Percentiles rank a stretch among this genome's conserved stretches.
These are phyloP conservation scores for Ophiorrhiza pumila DNA, from an alignment of 257 asterid species.

Conservation along the genomic window DNA sequence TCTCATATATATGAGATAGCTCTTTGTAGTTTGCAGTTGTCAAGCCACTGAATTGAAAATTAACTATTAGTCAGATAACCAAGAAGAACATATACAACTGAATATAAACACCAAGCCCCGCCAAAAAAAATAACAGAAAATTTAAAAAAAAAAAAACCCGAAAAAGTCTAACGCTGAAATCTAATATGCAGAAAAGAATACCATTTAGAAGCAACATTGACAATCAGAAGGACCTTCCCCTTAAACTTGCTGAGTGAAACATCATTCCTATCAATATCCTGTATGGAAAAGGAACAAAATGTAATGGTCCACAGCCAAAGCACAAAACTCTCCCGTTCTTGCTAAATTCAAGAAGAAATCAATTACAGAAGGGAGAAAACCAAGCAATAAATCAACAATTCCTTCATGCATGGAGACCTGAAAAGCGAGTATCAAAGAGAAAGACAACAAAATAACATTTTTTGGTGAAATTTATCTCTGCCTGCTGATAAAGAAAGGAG, in stretches of 20 bases:
- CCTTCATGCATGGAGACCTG: not conserved
- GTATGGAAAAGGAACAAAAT: slow-evolving; percentile 21
- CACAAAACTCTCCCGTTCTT: not conserved
- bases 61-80: slow-evolving; percentile 29
- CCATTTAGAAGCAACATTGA: slow-evolving; percentile 97
- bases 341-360: not conserved
- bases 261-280: slow-evolving; percentile 85
- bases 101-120: not conserved
- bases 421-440: not conserved
- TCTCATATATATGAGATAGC: slow-evolving; percentile 71
- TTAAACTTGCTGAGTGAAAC: slow-evolving; percentile 77
- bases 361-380: not conserved
- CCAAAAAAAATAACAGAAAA: not conserved
- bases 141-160: too few relatives aligned
- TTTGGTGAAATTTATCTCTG: not conserved
- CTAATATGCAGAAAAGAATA: slow-evolving; percentile 21
- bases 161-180: not conserved
- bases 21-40: slow-evolving; percentile 84
- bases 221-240: slow-evolving; percentile 73
- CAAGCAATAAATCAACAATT: not conserved
- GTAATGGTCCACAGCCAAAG: not conserved
- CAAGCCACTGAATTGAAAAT: slow-evolving; percentile 68
- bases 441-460: not conserved
- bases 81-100: not conserved
- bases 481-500: not conserved